phyloP scores from a whole-genome alignment of 2,329 filamentous ascomycete species.

The Fusarium sororula region DNA sequence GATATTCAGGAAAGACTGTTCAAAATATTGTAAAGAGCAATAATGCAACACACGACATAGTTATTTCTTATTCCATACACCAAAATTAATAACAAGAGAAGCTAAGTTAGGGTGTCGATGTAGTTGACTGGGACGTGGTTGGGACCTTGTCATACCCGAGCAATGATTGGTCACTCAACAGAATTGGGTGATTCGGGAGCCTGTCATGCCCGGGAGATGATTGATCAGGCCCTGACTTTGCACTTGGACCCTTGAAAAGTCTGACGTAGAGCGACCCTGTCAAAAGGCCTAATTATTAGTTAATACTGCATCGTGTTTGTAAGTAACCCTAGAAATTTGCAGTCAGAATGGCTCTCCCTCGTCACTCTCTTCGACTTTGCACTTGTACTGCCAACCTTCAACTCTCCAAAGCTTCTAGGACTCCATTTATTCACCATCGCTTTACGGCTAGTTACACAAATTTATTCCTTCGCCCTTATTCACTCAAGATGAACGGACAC shows the following conservation, averaged over 20 bases:
- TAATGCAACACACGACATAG: fast-evolving
- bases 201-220: not conserved
- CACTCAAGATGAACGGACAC: not conserved
- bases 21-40: not conserved
- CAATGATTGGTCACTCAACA: not conserved
- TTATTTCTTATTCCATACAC: not conserved
- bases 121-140: no score
- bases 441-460: not conserved
- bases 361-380: not conserved
- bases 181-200: not conserved
- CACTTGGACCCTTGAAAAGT: not conserved
- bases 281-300: not conserved
- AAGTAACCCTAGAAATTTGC: no score
- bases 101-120: no score
- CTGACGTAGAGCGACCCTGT: not conserved
- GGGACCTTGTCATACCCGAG: not conserved
- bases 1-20: not conserved
- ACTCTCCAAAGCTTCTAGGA: fast-evolving
- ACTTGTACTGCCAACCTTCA: not conserved
- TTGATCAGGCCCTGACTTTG: not conserved
- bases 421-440: fast-evolving
- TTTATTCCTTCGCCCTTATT: no score
- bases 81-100: not conserved
- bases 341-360: not conserved
- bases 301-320: not conserved